phyloP scores from a whole-genome alignment of 306 rosid species.

The Psophocarpus tetragonolobus region DNA sequence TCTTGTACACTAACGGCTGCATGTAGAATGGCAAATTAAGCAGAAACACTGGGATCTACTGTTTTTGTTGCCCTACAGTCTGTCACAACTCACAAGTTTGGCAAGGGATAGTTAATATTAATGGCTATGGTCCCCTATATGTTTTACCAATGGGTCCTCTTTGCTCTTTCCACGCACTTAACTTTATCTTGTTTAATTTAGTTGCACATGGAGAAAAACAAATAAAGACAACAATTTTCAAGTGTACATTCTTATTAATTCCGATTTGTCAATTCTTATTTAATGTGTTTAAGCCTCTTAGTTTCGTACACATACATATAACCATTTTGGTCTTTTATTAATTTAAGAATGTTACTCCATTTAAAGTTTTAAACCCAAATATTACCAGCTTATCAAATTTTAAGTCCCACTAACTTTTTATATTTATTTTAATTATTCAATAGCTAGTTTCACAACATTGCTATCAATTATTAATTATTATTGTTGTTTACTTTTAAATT shows the following conservation, averaged over 20 bases:
- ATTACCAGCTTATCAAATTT: background rate
- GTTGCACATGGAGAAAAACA: background rate
- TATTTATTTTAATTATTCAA: too few relatives aligned
- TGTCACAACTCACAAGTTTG: conserved; percentile 14
- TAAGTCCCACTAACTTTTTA: background rate
- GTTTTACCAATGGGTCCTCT: background rate
- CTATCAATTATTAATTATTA: background rate
- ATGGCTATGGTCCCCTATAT: conserved; percentile 23
- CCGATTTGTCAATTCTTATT: background rate
- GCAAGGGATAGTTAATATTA: background rate
- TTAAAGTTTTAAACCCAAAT: background rate
- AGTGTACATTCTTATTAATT: background rate
- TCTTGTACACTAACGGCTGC: conserved; percentile 37
- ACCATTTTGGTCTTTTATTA: background rate
- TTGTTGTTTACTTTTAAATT: background rate
- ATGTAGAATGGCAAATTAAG: conserved; percentile 27
- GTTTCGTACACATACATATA: background rate
- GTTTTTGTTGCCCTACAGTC: conserved; percentile 11
- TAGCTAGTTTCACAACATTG: background rate
- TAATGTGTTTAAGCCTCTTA: background rate
- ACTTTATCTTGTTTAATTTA: background rate
- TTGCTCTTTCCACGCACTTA: background rate
- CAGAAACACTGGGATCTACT: conserved; percentile 13
- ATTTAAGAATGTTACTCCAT: background rate
- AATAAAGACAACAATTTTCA: background rate